Base-by-base conservation (phyloP, 805 yeast genomes). In the Wickerhamiella australiensis region DNA sequence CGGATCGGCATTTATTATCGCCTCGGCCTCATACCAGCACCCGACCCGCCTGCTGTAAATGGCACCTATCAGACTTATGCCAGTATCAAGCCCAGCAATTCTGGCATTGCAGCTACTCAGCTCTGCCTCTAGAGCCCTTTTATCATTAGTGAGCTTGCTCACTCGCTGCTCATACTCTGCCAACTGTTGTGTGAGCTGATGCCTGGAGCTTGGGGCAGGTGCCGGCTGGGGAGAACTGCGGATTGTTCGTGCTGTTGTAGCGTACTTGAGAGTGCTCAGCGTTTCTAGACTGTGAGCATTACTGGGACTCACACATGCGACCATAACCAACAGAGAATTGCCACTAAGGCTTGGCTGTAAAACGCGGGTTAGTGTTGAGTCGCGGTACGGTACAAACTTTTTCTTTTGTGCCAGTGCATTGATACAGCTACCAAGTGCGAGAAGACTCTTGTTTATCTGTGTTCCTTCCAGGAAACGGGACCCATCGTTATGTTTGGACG, bases 271-370 rank as follows among this genome's bases (percentile, higher is more conserved):
- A 0, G 96, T 85, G 62, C 88, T 90, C 46, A 85, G 69, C 0
- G 96, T 88, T 61, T 88, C 97, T 59, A 88, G 96, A 62, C 85
- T 86, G 63, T 90, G 96, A 38, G 71, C 72, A 31, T 83, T 76
- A 52, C 87, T 82, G 0, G 96, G 96, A 4, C 94, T 81, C 3
- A 90, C 75, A 65, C 97, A 88, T 1, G 87, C 96, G 56, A 88
- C 85, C 97, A 88, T 88, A 2, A 86, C 88, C 0, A 96, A 87
- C 61, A 84, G 82, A 65, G 96, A 88, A 60, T 85, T 85, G 0
- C 96, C 96, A 2, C 96, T 95, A 11, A 90, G 68, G 0, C 96
- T 86, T 60, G 85, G 85, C 61, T 88, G 86, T 50, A 88, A 71
- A 44, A 88, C 69, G 54, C 97, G 68, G 0, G 97, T 88, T 49